Evolutionary conservation across 257 asterid genomes (phyloP), one percentile per base, ranked within the genome.

Genomic region (Scutellaria galericulata): DNA sequence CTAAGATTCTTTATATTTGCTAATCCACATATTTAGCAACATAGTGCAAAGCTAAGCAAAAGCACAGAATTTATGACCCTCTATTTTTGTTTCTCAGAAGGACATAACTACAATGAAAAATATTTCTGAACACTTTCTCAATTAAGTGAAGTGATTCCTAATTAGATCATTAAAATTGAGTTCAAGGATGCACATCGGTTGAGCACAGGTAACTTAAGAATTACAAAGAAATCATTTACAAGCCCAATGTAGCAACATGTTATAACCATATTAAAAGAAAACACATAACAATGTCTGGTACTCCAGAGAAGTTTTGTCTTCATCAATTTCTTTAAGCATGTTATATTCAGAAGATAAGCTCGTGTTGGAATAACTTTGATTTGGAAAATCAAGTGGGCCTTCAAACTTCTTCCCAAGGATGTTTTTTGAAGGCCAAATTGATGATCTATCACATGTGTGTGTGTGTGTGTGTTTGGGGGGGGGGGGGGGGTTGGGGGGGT

Each of bases 291-390:
- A 35, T 58, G 46, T 14, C 11, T 24, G 47, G 7, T 68, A 20
- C 14, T 70, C 59, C 50, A 18, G 31, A 14, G 52, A 69, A 60
- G 57, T 41, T 68, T 9, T 51, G 4, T 20, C 41, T 5, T 12
- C 1, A 69, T 31, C 64, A 61, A 69, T 60, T 52, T 48, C 47
- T 41, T 18, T 45, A 18, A 42, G 10, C 66, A 75, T 61, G 40
- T 52, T n/a, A 14, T 75, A 13, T 9, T 10, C 55, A 14, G 62
- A 59, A 61, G 22, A 52, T 5, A 20, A 47, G 40, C 18, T 58
- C 20, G 22, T 6, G 8, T 31, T 10, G 40, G 40, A 63, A 4
- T 15, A 68, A 54, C 24, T 50, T 27, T 18, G 6, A 59, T 13
- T 41, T 31, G 22, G 64, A 8, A 53, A 27, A 40, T 52, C 39